Evolutionary conservation across 1,284 basidiomycete species (phyloP).

Genomic region (Ceraceosorus bombacis): DNA sequence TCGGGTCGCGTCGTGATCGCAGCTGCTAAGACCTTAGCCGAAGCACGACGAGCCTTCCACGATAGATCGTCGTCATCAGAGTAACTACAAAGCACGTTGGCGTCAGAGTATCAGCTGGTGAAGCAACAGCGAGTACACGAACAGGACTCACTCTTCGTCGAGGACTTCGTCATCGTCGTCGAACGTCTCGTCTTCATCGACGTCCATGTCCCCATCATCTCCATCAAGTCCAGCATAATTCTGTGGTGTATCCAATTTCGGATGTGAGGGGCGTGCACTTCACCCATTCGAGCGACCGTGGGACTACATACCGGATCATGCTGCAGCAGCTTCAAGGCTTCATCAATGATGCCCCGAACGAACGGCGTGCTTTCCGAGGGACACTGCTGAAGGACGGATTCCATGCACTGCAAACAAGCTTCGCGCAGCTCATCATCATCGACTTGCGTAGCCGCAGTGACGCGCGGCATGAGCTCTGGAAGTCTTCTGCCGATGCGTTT

Average conservation of each 20-base stretch:
- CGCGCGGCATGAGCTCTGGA: conserved; percentile 51
- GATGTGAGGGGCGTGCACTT: too few species aligned
- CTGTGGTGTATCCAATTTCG: conserved; percentile 29
- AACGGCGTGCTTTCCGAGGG: conserved; percentile 71
- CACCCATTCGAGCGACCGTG: too few species aligned
- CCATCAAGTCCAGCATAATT: conserved; percentile 77
- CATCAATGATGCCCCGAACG: conserved; percentile 62
- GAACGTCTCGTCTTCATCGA: conserved; percentile 12
- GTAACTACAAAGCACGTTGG: conserved; percentile 51
- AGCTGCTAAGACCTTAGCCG: conserved; percentile 78
- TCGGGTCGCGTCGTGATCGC: conserved; percentile 82
- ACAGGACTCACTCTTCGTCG: conserved; percentile 17
- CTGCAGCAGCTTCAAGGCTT: conserved; percentile 71
- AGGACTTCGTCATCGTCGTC: conserved; percentile 57
- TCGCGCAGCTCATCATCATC: conserved; percentile 61
- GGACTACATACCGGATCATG: conserved; percentile 62
- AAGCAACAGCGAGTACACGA: too few species aligned
- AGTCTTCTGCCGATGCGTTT: conserved; percentile 29
- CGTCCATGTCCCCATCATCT: conserved; percentile 61
- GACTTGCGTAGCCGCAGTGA: conserved; percentile 66
- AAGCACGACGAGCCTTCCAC: conserved; percentile 89
- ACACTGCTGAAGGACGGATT: conserved; percentile 65
- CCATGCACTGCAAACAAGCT: conserved; percentile 60
- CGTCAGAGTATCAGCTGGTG: too few species aligned
- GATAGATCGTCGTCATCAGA: conserved; percentile 98